Conservation (phyloP, 371 early-diverging fungal genomes). For the Apophysomyces elegans region DNA sequence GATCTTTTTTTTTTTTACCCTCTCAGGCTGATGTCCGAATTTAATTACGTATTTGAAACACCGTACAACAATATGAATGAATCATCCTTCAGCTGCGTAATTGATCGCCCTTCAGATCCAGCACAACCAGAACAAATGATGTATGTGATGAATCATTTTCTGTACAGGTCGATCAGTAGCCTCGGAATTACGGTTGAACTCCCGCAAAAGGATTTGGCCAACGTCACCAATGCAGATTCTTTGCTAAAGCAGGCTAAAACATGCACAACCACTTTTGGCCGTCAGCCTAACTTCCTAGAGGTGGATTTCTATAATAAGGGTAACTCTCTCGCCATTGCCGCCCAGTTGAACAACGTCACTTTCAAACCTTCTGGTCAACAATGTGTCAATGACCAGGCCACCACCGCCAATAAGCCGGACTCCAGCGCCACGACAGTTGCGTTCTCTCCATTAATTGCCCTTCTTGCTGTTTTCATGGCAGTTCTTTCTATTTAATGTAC, state of each 20-base stretch:
- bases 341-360: conserved; percentile 66
- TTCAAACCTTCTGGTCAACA: conserved; percentile 27
- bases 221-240: conserved; percentile 51
- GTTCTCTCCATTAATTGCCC: neutral
- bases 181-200: conserved; percentile 43
- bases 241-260: conserved; percentile 47
- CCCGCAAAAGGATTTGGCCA: conserved; percentile 58
- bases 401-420: neutral
- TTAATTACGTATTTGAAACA: conserved; percentile 62
- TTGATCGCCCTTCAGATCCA: conserved; percentile 57
- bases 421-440: neutral
- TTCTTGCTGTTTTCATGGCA: neutral
- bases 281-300: conserved; percentile 70
- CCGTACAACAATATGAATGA: conserved; percentile 52
- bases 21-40: conserved; percentile 59
- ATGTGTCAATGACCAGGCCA: neutral
- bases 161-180: conserved; percentile 44
- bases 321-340: conserved; percentile 54
- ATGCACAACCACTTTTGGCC: conserved; percentile 51
- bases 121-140: conserved; percentile 39
- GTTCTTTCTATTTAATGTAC: neutral
- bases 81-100: conserved; percentile 47
- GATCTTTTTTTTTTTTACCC: conserved; percentile 2
- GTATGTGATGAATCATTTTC: conserved; percentile 67
- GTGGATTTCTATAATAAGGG: conserved; percentile 81